Conservation (phyloP, 805 yeast species). For the Kazachstania africana region DNA sequence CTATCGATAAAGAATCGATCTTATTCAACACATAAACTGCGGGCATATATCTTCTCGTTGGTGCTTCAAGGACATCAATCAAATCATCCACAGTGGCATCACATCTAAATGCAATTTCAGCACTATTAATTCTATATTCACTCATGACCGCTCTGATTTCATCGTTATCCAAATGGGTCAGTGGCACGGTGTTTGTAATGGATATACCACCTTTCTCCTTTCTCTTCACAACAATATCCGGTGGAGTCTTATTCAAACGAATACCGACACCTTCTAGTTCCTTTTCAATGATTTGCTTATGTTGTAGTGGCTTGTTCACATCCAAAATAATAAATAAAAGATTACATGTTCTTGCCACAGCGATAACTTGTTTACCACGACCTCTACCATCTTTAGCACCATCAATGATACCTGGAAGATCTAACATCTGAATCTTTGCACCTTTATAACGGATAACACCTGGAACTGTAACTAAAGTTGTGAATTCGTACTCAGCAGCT, state of each 20-base stretch:
- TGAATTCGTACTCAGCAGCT: slow-evolving; percentile 96
- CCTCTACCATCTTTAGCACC: slow-evolving; percentile 90
- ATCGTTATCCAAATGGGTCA: slow-evolving; percentile 83
- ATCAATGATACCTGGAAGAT: slow-evolving; percentile 81
- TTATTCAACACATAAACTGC: slow-evolving; percentile 91
- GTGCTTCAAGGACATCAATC: slow-evolving; percentile 86
- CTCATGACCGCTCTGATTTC: slow-evolving; percentile 93
- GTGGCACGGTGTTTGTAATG: slow-evolving; percentile 85
- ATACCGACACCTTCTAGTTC: slow-evolving; percentile 98
- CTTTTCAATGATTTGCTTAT: slow-evolving; percentile 84
- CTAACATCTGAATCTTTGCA: slow-evolving; percentile 93
- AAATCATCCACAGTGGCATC: slow-evolving; percentile 97
- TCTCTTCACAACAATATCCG: slow-evolving; percentile 82
- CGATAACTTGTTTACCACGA: slow-evolving; percentile 93
- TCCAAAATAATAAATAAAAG: slow-evolving; percentile 86
- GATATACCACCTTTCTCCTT: slow-evolving; percentile 95
- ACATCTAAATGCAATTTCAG: slow-evolving; percentile 92
- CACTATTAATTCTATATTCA: slow-evolving; percentile 90
- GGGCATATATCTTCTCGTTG: slow-evolving; percentile 86
- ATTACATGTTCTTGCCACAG: slow-evolving; percentile 97
- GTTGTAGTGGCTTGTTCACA: slow-evolving; percentile 91
- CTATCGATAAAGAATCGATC: slow-evolving; percentile 87
- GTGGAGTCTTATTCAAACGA: slow-evolving; percentile 82
- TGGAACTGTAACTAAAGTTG: slow-evolving; percentile 94
- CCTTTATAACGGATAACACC: slow-evolving; percentile 94